phyloP scores from a whole-genome alignment of 805 yeast genomes.

The Lachancea kluyveri region DNA sequence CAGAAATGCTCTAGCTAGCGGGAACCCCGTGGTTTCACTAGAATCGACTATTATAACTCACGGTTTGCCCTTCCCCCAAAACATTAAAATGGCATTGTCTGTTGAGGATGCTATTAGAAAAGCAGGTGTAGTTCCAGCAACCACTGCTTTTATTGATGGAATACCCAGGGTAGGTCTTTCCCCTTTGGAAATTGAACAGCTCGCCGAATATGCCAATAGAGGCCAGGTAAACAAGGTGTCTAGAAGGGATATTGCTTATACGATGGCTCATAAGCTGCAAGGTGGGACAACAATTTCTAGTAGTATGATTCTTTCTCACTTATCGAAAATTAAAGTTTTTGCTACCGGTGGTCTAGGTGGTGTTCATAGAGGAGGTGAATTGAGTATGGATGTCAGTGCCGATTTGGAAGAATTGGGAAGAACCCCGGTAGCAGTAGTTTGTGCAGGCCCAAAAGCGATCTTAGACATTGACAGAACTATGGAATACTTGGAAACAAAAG shows the following conservation, averaged over 20 bases:
- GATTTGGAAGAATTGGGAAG: constrained; percentile 79
- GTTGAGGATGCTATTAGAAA: constrained; percentile 59
- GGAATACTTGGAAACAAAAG: constrained; percentile 87
- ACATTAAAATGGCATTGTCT: constrained; percentile 60
- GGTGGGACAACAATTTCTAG: constrained; percentile 93
- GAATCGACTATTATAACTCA: constrained; percentile 88
- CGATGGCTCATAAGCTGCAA: constrained; percentile 52
- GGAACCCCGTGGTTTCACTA: constrained; percentile 68
- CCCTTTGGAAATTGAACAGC: constrained; percentile 38
- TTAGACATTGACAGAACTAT: constrained; percentile 73
- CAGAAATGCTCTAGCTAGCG: constrained; percentile 49
- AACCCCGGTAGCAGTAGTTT: constrained; percentile 84
- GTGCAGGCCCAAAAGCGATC: constrained; percentile 87
- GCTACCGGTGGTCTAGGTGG: constrained; percentile 96
- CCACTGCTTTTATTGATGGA: constrained; percentile 74
- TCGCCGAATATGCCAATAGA: constrained; percentile 34
- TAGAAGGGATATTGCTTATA: constrained; percentile 69
- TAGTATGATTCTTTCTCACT: constrained; percentile 73
- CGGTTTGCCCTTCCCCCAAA: constrained; percentile 79
- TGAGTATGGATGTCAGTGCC: constrained; percentile 76
- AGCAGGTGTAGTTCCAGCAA: constrained; percentile 75
- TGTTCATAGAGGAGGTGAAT: constrained; percentile 73
- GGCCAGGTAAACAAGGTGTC: constrained; percentile 54
- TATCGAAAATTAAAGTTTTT: constrained; percentile 76
- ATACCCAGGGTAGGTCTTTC: constrained; percentile 62